A percentile compares a stretch with the other conserved stretches of the same genome.
phyloP scores from a whole-genome alignment of 2,329 filamentous ascomycete genomes.

The Mariannaea sp. region DNA sequence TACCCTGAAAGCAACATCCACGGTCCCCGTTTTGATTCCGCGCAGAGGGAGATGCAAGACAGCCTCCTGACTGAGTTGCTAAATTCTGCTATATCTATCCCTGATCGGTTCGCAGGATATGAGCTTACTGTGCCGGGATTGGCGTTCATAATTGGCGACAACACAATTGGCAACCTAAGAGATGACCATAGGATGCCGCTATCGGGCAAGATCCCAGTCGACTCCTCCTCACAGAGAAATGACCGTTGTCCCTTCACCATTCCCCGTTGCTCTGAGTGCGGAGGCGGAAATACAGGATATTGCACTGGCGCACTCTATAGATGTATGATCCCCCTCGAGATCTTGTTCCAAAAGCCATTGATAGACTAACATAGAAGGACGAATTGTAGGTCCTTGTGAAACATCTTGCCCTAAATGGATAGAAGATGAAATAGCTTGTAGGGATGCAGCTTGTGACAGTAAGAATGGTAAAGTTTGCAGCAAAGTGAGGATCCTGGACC shows the following conservation, averaged over 20 bases:
- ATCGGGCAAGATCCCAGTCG: not conserved
- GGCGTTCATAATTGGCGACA: not conserved
- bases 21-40: not conserved
- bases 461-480: conserved; percentile 1
- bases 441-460: not conserved
- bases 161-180: not conserved
- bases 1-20: not conserved
- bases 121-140: not conserved
- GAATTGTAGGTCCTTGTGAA: conserved; percentile 1
- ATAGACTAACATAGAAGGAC: not conserved
- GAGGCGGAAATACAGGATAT: conserved; percentile 1
- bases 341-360: not conserved
- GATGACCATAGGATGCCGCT: not conserved
- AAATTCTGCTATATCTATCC: not conserved
- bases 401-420: not conserved
- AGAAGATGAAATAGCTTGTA: not conserved
- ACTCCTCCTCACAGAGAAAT: not conserved
- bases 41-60: not conserved
- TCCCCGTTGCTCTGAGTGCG: not conserved
- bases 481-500: not conserved
- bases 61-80: too few relatives aligned
- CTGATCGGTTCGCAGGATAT: not conserved
- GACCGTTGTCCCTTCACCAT: not conserved
- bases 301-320: not conserved
- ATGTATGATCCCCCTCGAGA: not conserved